Percentiles rank a stretch among this genome's conserved stretches.
Conservation (phyloP, 169 alveolate species). For the Cryptosporidium xiaoi region DNA sequence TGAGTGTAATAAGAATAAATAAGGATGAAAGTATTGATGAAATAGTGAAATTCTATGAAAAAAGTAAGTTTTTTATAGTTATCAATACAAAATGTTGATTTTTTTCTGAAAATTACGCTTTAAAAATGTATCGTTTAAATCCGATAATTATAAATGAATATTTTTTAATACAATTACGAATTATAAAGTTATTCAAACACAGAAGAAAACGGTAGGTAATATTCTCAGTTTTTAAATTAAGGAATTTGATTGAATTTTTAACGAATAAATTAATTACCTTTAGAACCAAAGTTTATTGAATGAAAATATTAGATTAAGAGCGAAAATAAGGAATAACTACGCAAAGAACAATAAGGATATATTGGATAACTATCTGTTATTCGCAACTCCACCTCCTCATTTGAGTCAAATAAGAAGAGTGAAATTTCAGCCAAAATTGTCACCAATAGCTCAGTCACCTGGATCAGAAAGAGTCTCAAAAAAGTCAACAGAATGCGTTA, state of each 20-base stretch:
- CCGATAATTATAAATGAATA: neutral
- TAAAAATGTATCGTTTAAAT: too few relatives aligned
- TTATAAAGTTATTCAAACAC: conserved; percentile 49
- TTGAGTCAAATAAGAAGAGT: conserved; percentile 70
- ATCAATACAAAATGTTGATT: neutral
- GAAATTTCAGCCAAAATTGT: conserved; percentile 54
- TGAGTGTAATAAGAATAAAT: conserved; percentile 19
- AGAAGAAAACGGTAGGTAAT: conserved; percentile 66
- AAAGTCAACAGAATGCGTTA: neutral
- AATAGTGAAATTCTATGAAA: conserved; percentile 44
- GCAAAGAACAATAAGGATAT: conserved; percentile 25
- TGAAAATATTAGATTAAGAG: conserved; percentile 66
- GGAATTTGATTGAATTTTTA: neutral
- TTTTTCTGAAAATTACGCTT: neutral
- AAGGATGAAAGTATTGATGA: conserved; percentile 64
- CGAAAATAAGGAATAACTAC: conserved; percentile 42
- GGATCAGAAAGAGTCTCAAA: conserved; percentile 19
- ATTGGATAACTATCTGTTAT: neutral
- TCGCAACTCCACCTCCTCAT: conserved; percentile 44
- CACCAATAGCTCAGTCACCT: conserved; percentile 73
- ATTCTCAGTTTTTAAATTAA: neutral
- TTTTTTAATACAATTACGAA: neutral
- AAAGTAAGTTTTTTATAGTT: conserved; percentile 25
- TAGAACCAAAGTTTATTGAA: conserved; percentile 65
- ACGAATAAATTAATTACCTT: neutral